Base-by-base conservation (phyloP, 2,329 filamentous ascomycete species). In the Elsinoe fawcettii region DNA sequence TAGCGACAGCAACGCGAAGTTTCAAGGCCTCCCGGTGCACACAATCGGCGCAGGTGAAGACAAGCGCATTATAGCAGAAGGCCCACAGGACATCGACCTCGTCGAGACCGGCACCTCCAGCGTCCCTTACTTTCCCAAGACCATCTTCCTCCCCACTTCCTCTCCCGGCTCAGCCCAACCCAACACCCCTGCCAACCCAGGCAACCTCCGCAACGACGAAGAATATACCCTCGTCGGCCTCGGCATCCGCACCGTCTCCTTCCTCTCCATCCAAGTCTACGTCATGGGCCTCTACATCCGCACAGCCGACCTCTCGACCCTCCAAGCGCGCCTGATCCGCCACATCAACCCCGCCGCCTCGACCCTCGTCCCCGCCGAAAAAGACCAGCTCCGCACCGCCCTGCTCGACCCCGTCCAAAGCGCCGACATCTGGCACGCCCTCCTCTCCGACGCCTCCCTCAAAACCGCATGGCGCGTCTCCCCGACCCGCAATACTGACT, bases 401-500 rank as follows among this genome's bases (percentile, higher is more conserved):
- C 80, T 97, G 1, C 77, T 90, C 18, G 87, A 95, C 66, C 78
- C 86, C 0, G 75, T 76, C 27, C 76, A 81, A 62, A 85, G 88
- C 61, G 86, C 88, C 63, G 77, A 82, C 63, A 80, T 88, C 32
- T 96, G 91, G 90, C 79, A 84, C 43, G 74, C 79, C 12, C 76
- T 96, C 2, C 73, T 97, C 23, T 76, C 77, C 58, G 76, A 84
- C 0, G 78, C 82, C 16, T 80, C 83, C 0, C 82, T 92, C n/a
- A 79, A 90, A 56, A 92, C 85, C 23, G 81, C 85, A 0, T 84
- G 95, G 73, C 82, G 92, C 46, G 86, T 99, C 61, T 84, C 92
- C 2, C 93, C 93, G 0, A 90, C 90, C n/a, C 80, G 90, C 36
- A 90, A 95, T 71, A 99, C 93, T 16, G 91, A 97, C 71, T 97